Percentiles rank a stretch among this genome's conserved stretches.
These are phyloP conservation scores for Rhynchospora tenuis DNA, from an alignment of 176 grass and related monocot genomes.

Conservation along the genomic window DNA sequence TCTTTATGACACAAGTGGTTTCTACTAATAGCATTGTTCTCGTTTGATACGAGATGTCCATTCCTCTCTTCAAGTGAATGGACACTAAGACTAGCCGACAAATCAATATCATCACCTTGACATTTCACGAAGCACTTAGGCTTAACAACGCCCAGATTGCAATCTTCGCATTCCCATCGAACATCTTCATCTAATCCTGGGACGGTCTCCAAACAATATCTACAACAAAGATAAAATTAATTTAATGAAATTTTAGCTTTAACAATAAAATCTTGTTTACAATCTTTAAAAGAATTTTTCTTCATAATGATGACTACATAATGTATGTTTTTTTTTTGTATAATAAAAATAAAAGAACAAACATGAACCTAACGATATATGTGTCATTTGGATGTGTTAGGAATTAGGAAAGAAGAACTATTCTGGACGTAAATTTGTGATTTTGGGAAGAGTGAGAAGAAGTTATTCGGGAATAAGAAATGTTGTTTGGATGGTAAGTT, in stretches of 20 bases:
- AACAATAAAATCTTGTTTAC: background rate
- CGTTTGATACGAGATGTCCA: background rate
- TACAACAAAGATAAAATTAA: background rate
- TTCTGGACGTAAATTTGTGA: too few species aligned
- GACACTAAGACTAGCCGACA: background rate
- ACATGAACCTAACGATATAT: too few species aligned
- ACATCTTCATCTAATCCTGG: background rate
- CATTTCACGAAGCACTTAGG: background rate
- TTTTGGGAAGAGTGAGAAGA: too few species aligned
- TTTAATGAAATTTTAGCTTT: background rate
- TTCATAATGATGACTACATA: too few species aligned
- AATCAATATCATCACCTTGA: background rate
- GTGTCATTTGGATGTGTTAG: too few species aligned
- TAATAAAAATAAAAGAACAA: too few species aligned
- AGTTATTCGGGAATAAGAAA: too few species aligned
- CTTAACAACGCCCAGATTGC: background rate
- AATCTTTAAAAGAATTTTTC: too few species aligned
- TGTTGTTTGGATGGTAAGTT: too few species aligned
- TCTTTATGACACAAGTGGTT: background rate
- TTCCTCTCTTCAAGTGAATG: background rate
- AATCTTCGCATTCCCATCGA: constrained; percentile 24
- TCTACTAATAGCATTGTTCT: background rate
- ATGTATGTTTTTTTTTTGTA: too few species aligned
- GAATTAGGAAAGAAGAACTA: too few species aligned
- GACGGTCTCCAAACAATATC: constrained; percentile 30